Conservation (phyloP, 139 green algal genomes). For the Coccomyxa sp. region DNA sequence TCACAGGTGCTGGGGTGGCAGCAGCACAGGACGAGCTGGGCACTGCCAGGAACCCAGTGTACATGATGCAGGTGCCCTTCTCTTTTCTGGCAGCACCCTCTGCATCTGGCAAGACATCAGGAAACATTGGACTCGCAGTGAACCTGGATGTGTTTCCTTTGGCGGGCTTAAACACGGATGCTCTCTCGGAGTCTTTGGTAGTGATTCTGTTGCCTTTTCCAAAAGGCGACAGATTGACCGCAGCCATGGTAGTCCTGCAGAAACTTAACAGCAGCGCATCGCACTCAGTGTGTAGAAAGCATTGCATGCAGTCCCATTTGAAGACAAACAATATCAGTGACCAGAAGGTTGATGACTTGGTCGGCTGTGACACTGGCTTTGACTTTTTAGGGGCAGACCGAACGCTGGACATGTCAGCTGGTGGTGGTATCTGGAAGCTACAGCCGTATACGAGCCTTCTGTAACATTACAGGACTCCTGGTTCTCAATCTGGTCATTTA, state of each 20-base stretch:
- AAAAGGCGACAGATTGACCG: background rate
- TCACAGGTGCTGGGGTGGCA: constrained; percentile 4
- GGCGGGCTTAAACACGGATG: background rate
- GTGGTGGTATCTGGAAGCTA: too few relatives aligned
- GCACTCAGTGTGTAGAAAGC: too few relatives aligned
- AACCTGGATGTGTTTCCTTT: background rate
- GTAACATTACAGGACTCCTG: too few relatives aligned
- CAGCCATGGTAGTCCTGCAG: background rate
- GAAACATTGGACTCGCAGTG: background rate
- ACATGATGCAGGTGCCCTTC: constrained; percentile 51
- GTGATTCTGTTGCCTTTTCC: background rate
- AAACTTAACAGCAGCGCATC: too few relatives aligned
- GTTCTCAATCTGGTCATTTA: too few relatives aligned
- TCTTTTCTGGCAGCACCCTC: background rate
- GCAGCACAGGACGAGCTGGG: constrained; percentile 40
- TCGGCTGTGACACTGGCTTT: too few relatives aligned
- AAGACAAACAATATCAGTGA: too few relatives aligned
- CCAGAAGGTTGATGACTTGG: too few relatives aligned
- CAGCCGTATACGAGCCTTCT: too few relatives aligned
- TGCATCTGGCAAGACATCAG: background rate
- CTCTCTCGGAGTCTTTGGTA: background rate
- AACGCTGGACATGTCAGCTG: too few relatives aligned
- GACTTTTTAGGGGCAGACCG: too few relatives aligned
- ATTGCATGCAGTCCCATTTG: too few relatives aligned
- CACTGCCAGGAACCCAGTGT: constrained; percentile 61